Evolutionary conservation across 352 stramenopile species (phyloP).

Genomic region (Pythium aristosporum): DNA sequence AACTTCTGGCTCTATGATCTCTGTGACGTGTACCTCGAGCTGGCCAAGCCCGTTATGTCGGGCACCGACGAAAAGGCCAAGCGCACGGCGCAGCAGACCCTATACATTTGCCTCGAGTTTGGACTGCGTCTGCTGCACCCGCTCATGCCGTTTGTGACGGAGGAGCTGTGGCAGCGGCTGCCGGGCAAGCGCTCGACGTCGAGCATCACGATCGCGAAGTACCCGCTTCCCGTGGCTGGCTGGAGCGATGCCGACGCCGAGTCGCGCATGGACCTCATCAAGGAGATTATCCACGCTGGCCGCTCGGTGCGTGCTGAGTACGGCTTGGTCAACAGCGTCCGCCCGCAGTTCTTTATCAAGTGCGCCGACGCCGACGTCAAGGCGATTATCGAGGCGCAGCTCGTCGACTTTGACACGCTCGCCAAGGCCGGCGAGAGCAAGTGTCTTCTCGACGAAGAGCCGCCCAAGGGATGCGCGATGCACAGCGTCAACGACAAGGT

Average conservation of each 20-base stretch:
- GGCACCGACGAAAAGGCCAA: conserved; percentile 77
- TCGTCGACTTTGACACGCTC: conserved; percentile 95
- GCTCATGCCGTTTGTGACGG: conserved; percentile 98
- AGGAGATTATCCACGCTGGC: conserved; percentile 95
- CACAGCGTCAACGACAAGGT: conserved; percentile 94
- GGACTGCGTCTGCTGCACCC: conserved; percentile 94
- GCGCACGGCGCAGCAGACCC: conserved; percentile 74
- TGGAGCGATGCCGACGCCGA: conserved; percentile 91
- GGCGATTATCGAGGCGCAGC: conserved; percentile 72
- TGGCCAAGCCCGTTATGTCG: conserved; percentile 97
- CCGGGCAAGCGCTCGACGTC: conserved; percentile 60
- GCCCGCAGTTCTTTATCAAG: conserved; percentile 89
- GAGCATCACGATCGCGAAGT: conserved; percentile 81
- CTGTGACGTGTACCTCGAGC: conserved; percentile 99
- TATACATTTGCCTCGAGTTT: conserved; percentile 85
- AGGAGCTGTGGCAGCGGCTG: conserved; percentile 90
- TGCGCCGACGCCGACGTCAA: conserved; percentile 75
- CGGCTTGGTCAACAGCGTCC: conserved; percentile 76
- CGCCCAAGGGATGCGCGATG: conserved; percentile 89
- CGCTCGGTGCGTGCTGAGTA: conserved; percentile 93
- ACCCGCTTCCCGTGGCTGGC: conserved; percentile 65
- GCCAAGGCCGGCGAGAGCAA: conserved; percentile 90
- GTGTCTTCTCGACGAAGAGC: conserved; percentile 82
- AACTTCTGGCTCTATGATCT: conserved; percentile 98
- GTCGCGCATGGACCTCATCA: conserved; percentile 90